Evolutionary conservation across 2,329 filamentous ascomycete species (phyloP).

Genomic region (Xylaria sp.): DNA sequence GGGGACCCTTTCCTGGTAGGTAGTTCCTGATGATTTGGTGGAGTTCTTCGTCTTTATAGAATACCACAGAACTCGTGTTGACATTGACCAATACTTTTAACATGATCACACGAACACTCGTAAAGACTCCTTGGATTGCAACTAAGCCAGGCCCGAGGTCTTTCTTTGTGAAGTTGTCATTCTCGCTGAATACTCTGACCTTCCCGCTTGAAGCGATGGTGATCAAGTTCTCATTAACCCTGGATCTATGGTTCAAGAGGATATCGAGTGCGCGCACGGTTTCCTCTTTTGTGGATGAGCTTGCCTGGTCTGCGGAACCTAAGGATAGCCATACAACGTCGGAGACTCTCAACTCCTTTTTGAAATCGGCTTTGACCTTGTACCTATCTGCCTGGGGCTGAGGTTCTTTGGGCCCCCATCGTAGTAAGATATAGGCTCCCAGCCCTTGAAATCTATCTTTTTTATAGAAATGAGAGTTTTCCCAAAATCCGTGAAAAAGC

Average conservation of each 20-base stretch:
- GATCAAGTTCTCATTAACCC: neutral
- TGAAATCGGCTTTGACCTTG: neutral
- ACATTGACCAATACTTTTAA: neutral
- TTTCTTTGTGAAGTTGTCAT: too few species aligned
- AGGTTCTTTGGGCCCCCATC: neutral
- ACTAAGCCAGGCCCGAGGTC: neutral
- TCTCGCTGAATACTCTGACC: neutral
- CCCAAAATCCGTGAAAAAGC: neutral
- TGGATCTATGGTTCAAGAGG: neutral
- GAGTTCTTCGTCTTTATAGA: neutral
- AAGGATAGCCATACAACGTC: neutral
- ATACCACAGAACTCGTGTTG: neutral
- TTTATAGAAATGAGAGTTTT: neutral
- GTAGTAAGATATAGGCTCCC: neutral
- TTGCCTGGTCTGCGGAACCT: neutral
- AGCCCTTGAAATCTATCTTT: neutral
- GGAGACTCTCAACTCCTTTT: neutral
- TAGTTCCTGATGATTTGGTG: neutral
- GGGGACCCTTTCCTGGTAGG: neutral
- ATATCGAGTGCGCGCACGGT: neutral
- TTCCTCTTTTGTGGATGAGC: neutral
- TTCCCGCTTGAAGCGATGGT: neutral
- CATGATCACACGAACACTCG: neutral
- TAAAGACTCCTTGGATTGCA: neutral
- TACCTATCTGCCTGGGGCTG: neutral